These are phyloP conservation scores for Fusarium odoratissimum DNA, from an alignment of 2,329 filamentous ascomycete species.

Conservation along the genomic window DNA sequence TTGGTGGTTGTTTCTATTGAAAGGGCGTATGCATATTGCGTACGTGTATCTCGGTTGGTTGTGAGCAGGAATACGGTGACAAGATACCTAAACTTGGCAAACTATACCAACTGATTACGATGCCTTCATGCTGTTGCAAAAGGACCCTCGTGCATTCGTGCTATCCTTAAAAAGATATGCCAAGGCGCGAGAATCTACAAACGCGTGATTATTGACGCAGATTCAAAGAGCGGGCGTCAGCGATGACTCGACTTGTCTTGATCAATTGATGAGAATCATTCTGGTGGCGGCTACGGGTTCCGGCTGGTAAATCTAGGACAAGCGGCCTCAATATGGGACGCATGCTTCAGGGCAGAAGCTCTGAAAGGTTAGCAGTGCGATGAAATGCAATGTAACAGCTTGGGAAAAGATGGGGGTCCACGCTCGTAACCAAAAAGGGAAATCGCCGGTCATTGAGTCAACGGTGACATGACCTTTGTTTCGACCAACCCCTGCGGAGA, in stretches of 20 bases:
- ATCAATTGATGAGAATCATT: constrained; percentile 3
- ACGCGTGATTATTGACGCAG: constrained; percentile 17
- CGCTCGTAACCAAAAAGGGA: constrained; percentile 28
- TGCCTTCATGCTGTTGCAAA: constrained; percentile 18
- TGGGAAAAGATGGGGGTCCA: constrained; percentile 15
- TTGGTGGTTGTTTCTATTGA: constrained; percentile 6
- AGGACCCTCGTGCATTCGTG: constrained; percentile 1
- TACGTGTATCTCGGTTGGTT: constrained; percentile 12
- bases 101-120: constrained; percentile 3
- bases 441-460: constrained; percentile 45
- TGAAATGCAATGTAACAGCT: constrained; percentile 25
- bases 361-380: constrained; percentile 29
- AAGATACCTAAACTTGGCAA: constrained; percentile 15
- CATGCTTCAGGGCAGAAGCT: constrained; percentile 23
- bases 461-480: constrained; percentile 35
- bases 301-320: constrained; percentile 28
- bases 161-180: constrained; percentile 17
- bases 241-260: constrained; percentile 27
- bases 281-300: constrained; percentile 13
- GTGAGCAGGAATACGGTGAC: background rate
- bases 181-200: constrained; percentile 6
- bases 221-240: constrained; percentile 29
- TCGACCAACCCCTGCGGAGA: constrained; percentile 31
- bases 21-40: constrained; percentile 23
- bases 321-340: constrained; percentile 22